Percentiles rank a stretch among this genome's conserved stretches.
phyloP scores from a whole-genome alignment of 495 filamentous ascomycete genomes.

The Antarctomyces pellizariae region DNA sequence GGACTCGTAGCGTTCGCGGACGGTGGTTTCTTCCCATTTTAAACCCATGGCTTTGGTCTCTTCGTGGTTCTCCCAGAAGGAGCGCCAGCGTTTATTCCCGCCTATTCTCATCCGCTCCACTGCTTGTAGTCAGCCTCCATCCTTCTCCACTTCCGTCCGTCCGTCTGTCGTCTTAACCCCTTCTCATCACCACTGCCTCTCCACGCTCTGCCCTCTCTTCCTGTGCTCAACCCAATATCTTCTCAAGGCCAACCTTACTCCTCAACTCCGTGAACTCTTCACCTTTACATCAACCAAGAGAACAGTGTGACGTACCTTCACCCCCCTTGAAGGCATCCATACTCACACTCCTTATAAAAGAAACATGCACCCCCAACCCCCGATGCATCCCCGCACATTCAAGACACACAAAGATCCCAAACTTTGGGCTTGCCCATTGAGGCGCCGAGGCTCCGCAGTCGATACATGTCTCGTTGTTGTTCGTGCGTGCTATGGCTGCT shows the following conservation, averaged over 20 bases:
- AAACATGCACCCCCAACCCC: constrained; percentile 89
- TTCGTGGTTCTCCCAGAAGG: constrained; percentile 54
- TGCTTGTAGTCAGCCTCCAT: too few relatives aligned
- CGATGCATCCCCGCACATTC: constrained; percentile 89
- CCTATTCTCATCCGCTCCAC: constrained; percentile 70
- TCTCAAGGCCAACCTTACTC: too few relatives aligned
- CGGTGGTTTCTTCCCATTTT: constrained; percentile 52
- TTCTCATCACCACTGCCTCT: too few relatives aligned
- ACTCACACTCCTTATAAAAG: constrained; percentile 83
- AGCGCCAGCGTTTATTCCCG: constrained; percentile 66
- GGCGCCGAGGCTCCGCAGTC: constrained; percentile 87
- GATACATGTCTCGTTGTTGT: constrained; percentile 70
- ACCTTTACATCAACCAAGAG: too few relatives aligned
- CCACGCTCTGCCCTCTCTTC: too few relatives aligned
- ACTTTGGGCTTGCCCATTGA: constrained; percentile 67
- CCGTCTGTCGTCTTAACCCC: too few relatives aligned
- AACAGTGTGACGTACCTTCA: too few relatives aligned
- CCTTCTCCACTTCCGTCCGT: too few relatives aligned
- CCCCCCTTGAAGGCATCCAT: constrained; percentile 96
- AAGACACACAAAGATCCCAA: constrained; percentile 85
- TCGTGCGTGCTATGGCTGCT: constrained; percentile 64
- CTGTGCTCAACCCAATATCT: too few relatives aligned
- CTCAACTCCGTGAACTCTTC: too few relatives aligned
- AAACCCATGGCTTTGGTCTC: constrained; percentile 26
- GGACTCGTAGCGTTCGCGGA: constrained; percentile 68